Evolutionary conservation across 1,139 yeast species (phyloP), one percentile per base, ranked within the genome.

Genomic region (Taphrina populina): DNA sequence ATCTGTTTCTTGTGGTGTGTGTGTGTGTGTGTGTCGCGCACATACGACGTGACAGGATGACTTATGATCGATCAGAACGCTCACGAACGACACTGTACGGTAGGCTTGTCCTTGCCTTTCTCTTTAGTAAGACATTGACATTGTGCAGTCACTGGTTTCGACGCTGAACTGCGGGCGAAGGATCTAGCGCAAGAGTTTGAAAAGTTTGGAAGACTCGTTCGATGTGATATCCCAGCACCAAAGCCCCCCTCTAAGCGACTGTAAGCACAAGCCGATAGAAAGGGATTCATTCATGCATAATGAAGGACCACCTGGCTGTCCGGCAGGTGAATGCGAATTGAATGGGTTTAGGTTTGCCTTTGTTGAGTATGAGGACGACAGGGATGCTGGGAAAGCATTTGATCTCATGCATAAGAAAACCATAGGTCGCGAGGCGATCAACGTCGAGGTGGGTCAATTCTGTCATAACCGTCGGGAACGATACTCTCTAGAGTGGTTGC

Each of bases 151-250:
- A 78, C 83, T 30, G 75, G 88, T 26, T 82, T 83, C 66, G 68
- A 74, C 43, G 76, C 74, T 60, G 85, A 78, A 39, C 72, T 81
- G 56, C 75, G 78, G 66, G 88, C 88, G 27, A 79, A 79, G 49
- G 84, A 80, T 60, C 73, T 83, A 62, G 88, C 87, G 8, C 79
- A 81, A 32, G 82, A 79, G 53, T 82, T 83, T 66, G 88, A 83
- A 70, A 75, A 76, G 84, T 82, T 68, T 63, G 88, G 88, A 46
- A 78, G 78, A 62, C 71, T 83, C 52, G 80, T 81, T 56, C 76
- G 86, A 68, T 79, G 83, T 60, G 86, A 80, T 63, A 80, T 83
- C 58, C 84, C 87, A 33, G 86, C 87, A 55, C 83, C 87, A 58
- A 76, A 83, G 68, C 74, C 79, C 26, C 78, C 78, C 58, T 82